phyloP scores from a whole-genome alignment of 495 filamentous ascomycete genomes.

The Penicillium coprophilum region DNA sequence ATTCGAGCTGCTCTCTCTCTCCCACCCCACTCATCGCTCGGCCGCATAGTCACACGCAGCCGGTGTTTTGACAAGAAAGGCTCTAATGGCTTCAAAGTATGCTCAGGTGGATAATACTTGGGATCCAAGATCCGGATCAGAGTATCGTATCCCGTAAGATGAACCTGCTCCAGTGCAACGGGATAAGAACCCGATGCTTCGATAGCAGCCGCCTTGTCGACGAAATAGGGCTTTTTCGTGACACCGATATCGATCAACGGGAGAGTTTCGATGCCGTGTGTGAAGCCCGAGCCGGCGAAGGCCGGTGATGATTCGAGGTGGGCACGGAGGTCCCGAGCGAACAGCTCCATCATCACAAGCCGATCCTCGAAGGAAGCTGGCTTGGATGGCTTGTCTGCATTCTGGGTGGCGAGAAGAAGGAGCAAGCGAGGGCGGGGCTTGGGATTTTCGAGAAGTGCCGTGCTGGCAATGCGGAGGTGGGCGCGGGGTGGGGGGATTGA shows the following conservation, averaged over 20 bases:
- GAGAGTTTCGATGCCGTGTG: slow-evolving; percentile 20
- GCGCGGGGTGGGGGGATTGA: slow-evolving; percentile 91
- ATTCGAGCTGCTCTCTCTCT: slow-evolving; percentile 58
- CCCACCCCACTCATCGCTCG: slow-evolving; percentile 65
- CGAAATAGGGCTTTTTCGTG: slow-evolving; percentile 79
- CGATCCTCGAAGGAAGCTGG: slow-evolving; percentile 81
- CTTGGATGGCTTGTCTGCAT: slow-evolving; percentile 89
- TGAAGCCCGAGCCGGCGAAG: neutral
- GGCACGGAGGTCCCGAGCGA: slow-evolving; percentile 62
- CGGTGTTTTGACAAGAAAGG: slow-evolving; percentile 69
- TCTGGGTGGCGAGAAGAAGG: slow-evolving; percentile 82
- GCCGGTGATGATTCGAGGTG: slow-evolving; percentile 25
- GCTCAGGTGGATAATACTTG: slow-evolving; percentile 73
- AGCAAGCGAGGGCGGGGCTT: slow-evolving; percentile 57
- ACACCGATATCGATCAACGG: slow-evolving; percentile 73
- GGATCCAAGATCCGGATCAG: slow-evolving; percentile 76
- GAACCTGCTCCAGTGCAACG: slow-evolving; percentile 58
- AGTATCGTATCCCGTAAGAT: slow-evolving; percentile 87
- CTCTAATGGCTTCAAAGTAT: slow-evolving; percentile 56
- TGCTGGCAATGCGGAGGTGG: slow-evolving; percentile 71
- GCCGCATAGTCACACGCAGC: slow-evolving; percentile 70
- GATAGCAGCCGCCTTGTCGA: slow-evolving; percentile 77
- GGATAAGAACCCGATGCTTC: slow-evolving; percentile 53
- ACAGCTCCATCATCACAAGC: slow-evolving; percentile 81
- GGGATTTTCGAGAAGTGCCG: slow-evolving; percentile 54